Percentiles rank a stretch among this genome's conserved stretches.
Evolutionary conservation across 2,329 filamentous ascomycete genomes (phyloP).

Genomic region (Paraphaeosphaeria sporulosa): DNA sequence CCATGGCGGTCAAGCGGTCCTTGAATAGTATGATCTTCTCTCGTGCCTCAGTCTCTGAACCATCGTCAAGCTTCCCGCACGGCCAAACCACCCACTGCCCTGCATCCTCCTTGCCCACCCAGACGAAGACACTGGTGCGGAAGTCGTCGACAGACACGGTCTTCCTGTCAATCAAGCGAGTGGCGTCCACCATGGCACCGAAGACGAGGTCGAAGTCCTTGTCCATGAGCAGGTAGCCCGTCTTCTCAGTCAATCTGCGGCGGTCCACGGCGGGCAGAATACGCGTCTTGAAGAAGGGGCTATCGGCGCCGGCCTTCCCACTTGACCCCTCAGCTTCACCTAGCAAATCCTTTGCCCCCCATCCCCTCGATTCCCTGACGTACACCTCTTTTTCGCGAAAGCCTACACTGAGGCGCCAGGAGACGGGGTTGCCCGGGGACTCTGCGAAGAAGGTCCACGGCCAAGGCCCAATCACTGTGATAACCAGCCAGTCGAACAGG

Average conservation of each 20-base stretch:
- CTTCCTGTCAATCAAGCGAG: constrained; percentile 71
- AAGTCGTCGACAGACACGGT: constrained; percentile 70
- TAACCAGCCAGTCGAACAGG: constrained; percentile 72
- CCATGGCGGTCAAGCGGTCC: constrained; percentile 75
- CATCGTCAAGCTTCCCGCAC: constrained; percentile 59
- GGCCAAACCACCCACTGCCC: constrained; percentile 76
- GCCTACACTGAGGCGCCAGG: constrained; percentile 77
- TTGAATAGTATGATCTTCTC: constrained; percentile 83
- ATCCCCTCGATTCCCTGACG: constrained; percentile 77
- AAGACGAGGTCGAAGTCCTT: constrained; percentile 89
- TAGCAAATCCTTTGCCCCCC: constrained; percentile 68
- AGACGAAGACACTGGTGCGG: constrained; percentile 66
- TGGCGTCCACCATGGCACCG: constrained; percentile 77
- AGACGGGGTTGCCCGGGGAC: constrained; percentile 68
- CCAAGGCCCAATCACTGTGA: constrained; percentile 56
- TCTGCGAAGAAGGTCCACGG: constrained; percentile 65
- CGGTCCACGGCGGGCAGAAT: constrained; percentile 74
- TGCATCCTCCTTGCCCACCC: constrained; percentile 49
- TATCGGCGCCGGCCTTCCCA: constrained; percentile 60
- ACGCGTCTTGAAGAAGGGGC: constrained; percentile 65
- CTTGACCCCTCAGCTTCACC: constrained; percentile 54
- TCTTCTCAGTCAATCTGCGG: constrained; percentile 75
- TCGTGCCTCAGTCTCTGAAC: constrained; percentile 67
- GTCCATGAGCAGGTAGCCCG: constrained; percentile 86
- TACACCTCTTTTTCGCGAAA: constrained; percentile 84